Evolutionary conservation across 768 basidiomycete genomes (phyloP), one percentile per base, ranked within the genome.

Genomic region (Leccinellum luteum): DNA sequence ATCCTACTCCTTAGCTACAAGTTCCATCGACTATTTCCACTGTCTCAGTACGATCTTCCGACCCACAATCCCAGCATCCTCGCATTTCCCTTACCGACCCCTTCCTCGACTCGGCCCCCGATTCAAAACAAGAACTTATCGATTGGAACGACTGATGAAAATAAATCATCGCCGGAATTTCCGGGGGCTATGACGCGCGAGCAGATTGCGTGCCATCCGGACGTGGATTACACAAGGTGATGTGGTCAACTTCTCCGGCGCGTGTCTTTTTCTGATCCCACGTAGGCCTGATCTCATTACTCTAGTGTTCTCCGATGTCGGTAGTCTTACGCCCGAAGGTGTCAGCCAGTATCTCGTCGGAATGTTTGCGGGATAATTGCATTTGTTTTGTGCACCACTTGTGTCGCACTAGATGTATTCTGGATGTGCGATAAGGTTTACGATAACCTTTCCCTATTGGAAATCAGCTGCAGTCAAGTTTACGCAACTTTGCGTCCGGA

Each of bases 341-440:
- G 92, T 97, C 62, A 94, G 92, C 74, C 93, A 94, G 72, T 95
- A 95, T 71, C 81, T 97, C 45, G 94, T 97, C 57, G 93, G 92
- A 62, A 94, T 95, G 87, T 96, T 92, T 76, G 87, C 90, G 61
- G 90, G 85, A 64, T 89, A 68, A 76, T 45, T 52, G 52, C 56
- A 57, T 62, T 64, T 52, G 47, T 54, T 34, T 56, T 43, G 28
- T 43, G 51, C 27, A 51, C 15, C 19, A 10, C 28, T 45, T 27
- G 6, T 41, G 53, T 28, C 35, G 31, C 47, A 34, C 48, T 58
- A 41, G 13, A 52, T 57, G 53, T 58, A 60, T 60, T 56, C 25
- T 55, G 51, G 48, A 25, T 56, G 45, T 58, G 47, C 59, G 53
- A 74, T 74, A 69, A 65, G 71, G 71, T 76, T 75, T 66, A 63